phyloP scores from a whole-genome alignment of 495 filamentous ascomycete genomes.

The Tetracladium marchalianum region DNA sequence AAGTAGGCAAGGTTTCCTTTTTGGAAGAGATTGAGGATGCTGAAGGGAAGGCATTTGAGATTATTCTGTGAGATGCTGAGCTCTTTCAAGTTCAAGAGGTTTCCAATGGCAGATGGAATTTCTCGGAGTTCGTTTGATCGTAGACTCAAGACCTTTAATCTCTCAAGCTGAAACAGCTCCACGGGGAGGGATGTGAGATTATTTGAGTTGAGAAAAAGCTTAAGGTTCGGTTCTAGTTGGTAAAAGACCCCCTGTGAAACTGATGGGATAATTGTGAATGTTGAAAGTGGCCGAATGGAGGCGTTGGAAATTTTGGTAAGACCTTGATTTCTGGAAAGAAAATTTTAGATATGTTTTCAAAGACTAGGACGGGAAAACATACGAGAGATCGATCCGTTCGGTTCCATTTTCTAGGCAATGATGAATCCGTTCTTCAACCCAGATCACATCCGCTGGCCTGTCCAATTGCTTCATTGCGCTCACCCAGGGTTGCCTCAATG shows the following conservation, averaged over 20 bases:
- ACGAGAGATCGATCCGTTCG: conserved; percentile 59
- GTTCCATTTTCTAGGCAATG: conserved; percentile 49
- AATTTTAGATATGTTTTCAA: not conserved
- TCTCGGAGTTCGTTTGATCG: conserved; percentile 57
- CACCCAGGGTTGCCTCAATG: conserved; percentile 18
- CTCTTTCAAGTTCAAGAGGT: conserved; percentile 49
- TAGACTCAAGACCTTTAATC: conserved; percentile 60
- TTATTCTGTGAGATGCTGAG: conserved; percentile 64
- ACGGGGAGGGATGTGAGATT: conserved; percentile 38
- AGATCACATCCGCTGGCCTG: conserved; percentile 17
- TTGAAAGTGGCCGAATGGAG: conserved; percentile 45
- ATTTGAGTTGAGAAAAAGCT: conserved; percentile 57
- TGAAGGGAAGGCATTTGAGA: conserved; percentile 60
- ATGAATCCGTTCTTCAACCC: conserved; percentile 31
- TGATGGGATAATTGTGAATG: conserved; percentile 43
- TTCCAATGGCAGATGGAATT: conserved; percentile 55
- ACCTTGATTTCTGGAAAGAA: conserved; percentile 20
- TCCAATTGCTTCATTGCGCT: conserved; percentile 6
- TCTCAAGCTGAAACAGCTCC: conserved; percentile 42
- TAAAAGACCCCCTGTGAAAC: conserved; percentile 10
- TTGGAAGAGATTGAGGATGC: conserved; percentile 51
- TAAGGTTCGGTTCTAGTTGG: conserved; percentile 37
- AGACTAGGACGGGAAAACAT: conserved; percentile 20
- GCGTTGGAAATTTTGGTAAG: conserved; percentile 31
- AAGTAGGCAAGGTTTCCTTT: conserved; percentile 27